Conservation (phyloP, 768 basidiomycete species). For the Macrolepiota dolichaula region DNA sequence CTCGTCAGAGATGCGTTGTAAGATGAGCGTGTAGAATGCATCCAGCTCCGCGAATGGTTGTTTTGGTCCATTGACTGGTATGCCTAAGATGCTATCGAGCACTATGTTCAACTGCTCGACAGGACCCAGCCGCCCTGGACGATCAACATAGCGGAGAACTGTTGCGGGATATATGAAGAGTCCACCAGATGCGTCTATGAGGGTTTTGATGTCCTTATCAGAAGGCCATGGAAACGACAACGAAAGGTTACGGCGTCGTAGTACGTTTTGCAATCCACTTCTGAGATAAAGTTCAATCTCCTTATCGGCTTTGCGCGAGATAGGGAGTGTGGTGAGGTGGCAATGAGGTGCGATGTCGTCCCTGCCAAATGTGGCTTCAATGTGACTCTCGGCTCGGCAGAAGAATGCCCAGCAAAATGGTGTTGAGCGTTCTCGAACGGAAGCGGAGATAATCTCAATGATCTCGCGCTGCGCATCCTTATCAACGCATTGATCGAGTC, state of each 20-base stretch:
- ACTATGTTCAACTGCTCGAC: not conserved
- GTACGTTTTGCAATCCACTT: not conserved
- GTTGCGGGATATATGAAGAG: not conserved
- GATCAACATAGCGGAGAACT: not conserved
- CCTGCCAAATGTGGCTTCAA: not conserved
- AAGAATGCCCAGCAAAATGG: conserved; percentile 6
- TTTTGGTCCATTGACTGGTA: not conserved
- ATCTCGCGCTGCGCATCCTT: not conserved
- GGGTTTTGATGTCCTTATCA: not conserved
- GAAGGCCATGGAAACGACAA: not conserved
- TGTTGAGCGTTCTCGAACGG: not conserved
- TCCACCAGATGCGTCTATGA: not conserved
- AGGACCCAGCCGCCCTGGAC: not conserved
- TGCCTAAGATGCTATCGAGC: not conserved
- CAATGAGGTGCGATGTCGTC: not conserved
- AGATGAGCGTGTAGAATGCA: not conserved
- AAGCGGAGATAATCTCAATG: conserved; percentile 3
- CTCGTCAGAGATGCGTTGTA: not conserved
- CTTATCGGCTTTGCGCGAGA: not conserved
- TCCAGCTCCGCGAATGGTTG: not conserved
- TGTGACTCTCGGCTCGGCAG: not conserved
- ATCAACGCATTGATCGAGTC: not conserved
- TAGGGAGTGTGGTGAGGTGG: not conserved
- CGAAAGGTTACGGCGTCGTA: not conserved
- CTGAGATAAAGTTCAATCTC: not conserved